A percentile compares a stretch with the other conserved stretches of the same genome.
Evolutionary conservation across 2,329 filamentous ascomycete genomes (phyloP).

Genomic region (Tympanopsis confertula): DNA sequence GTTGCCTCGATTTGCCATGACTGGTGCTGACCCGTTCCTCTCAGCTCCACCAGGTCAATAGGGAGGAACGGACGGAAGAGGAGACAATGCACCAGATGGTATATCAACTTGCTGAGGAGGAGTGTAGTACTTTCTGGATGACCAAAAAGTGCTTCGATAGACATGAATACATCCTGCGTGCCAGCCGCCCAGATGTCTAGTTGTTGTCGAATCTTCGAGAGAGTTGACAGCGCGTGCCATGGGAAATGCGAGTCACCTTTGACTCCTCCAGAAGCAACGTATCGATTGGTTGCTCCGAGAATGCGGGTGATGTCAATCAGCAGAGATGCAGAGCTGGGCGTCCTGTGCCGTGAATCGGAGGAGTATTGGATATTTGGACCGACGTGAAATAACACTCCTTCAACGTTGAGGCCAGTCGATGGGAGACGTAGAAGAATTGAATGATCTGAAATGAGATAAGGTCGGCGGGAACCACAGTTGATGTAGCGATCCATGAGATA

Average conservation of each 20-base stretch:
- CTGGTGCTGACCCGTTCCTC: conserved; percentile 63
- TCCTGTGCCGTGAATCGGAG: conserved; percentile 54
- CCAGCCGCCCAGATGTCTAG: conserved; percentile 75
- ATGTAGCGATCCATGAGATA: conserved; percentile 79
- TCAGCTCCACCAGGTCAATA: conserved; percentile 70
- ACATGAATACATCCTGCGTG: conserved; percentile 67
- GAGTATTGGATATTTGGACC: conserved; percentile 66
- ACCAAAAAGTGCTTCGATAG: conserved; percentile 63
- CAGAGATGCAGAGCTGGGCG: conserved; percentile 69
- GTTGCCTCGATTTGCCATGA: conserved; percentile 89
- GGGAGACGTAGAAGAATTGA: conserved; percentile 66
- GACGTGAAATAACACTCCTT: conserved; percentile 72
- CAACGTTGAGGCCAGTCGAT: conserved; percentile 39
- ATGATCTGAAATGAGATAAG: conserved; percentile 69
- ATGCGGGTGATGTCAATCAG: conserved; percentile 77
- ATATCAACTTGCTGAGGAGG: conserved; percentile 75
- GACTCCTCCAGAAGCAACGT: conserved; percentile 73
- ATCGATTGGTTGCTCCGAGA: conserved; percentile 71
- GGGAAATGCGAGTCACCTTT: conserved; percentile 85
- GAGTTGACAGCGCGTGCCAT: conserved; percentile 75
- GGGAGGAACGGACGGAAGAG: conserved; percentile 81
- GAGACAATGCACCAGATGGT: conserved; percentile 76
- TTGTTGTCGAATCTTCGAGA: conserved; percentile 77
- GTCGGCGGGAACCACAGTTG: conserved; percentile 69
- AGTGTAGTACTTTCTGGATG: conserved; percentile 68